phyloP scores from a whole-genome alignment of 495 filamentous ascomycete species.

The Umbilicaria muhlenbergii region DNA sequence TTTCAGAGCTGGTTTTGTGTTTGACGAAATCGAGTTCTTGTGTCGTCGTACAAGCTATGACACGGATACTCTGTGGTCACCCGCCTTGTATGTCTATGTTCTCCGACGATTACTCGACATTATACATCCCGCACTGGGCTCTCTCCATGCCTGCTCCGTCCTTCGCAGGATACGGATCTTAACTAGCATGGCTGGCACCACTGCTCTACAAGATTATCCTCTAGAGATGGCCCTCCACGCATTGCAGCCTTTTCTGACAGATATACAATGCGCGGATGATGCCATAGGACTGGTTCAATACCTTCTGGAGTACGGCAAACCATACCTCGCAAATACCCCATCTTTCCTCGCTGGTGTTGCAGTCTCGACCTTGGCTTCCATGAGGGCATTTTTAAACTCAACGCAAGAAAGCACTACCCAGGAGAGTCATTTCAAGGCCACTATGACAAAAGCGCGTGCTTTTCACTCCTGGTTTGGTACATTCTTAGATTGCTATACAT shows the following conservation, averaged over 20 bases:
- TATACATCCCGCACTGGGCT: conserved; percentile 75
- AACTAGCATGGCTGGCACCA: conserved; percentile 56
- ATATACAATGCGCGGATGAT: conserved; percentile 83
- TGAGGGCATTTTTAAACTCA: conserved; percentile 54
- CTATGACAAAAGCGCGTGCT: conserved; percentile 44
- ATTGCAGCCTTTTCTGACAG: conserved; percentile 60
- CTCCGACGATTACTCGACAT: conserved; percentile 63
- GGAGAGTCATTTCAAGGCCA: conserved; percentile 55
- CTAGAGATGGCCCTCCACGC: conserved; percentile 85
- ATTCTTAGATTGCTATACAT: conserved; percentile 41
- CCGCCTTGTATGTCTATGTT: conserved; percentile 55
- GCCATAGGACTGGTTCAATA: conserved; percentile 78
- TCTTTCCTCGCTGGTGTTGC: conserved; percentile 67
- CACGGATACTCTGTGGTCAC: conserved; percentile 54
- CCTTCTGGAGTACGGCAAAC: conserved; percentile 50
- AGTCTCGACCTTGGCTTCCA: conserved; percentile 56
- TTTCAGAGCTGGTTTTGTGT: conserved; percentile 62
- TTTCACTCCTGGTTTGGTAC: conserved; percentile 60
- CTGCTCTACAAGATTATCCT: conserved; percentile 61
- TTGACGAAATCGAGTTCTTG: conserved; percentile 57
- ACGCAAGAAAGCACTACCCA: conserved; percentile 57
- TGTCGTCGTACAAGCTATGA: conserved; percentile 55
- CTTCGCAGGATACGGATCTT: conserved; percentile 75
- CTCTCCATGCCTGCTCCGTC: conserved; percentile 70
- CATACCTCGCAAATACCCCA: conserved; percentile 46